A percentile compares a stretch with the other conserved stretches of the same genome.
Evolutionary conservation across 164 flowering plant genomes (phyloP).

Genomic region (Tetracentron sinense): DNA sequence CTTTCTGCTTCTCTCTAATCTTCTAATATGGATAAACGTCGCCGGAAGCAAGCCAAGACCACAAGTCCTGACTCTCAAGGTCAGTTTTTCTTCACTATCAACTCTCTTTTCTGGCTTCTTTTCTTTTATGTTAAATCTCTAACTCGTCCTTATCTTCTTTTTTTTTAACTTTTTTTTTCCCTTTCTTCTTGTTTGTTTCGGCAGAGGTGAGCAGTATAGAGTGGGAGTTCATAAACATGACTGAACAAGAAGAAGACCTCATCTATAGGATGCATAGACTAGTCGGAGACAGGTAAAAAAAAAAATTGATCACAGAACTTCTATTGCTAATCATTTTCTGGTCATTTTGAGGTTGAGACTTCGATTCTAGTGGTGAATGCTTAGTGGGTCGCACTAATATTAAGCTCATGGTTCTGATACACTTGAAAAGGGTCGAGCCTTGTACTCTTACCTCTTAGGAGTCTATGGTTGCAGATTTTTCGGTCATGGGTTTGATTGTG

Average conservation of each 20-base stretch:
- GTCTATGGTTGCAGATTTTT: neutral
- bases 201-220: constrained; percentile 56
- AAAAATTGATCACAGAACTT: neutral
- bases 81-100: neutral
- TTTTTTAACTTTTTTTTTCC: neutral
- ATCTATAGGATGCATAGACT: constrained; percentile 36
- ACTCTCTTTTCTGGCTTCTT: neutral
- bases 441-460: neutral
- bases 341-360: too few species aligned
- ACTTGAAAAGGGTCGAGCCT: neutral
- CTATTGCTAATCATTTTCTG: neutral
- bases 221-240: constrained; percentile 32
- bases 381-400: too few species aligned
- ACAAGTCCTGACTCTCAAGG: constrained; percentile 34
- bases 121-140: neutral
- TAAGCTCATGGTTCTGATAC: neutral
- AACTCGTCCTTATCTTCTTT: constrained; percentile 6
- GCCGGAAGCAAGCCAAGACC: constrained; percentile 41
- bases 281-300: constrained; percentile 34
- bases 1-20: constrained; percentile 3
- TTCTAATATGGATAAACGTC: constrained; percentile 36
- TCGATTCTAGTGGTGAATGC: too few species aligned
- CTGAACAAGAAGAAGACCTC: constrained; percentile 40
- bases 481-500: too few species aligned
- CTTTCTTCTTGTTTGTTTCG: neutral